Percentiles rank a stretch among this genome's conserved stretches.
Evolutionary conservation across 2,329 filamentous ascomycete genomes (phyloP).

Genomic region (Aspergillus hortae): DNA sequence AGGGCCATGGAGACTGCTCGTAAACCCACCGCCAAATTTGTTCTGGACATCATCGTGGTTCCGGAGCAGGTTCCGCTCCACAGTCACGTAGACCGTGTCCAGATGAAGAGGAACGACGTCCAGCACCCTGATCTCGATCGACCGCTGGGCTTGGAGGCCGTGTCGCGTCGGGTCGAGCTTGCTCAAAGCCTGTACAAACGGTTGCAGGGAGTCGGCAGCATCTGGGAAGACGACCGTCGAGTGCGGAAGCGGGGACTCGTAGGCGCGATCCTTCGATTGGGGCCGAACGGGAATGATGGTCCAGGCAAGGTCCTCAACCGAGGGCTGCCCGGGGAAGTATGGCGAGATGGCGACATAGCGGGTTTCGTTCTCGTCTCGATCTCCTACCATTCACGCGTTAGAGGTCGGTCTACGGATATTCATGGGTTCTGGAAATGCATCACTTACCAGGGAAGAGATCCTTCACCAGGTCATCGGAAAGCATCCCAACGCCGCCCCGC

Average conservation of each 20-base stretch:
- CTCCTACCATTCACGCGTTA: slow-evolving; percentile 4
- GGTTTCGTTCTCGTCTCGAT: slow-evolving; percentile 27
- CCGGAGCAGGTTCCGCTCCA: slow-evolving; percentile 76
- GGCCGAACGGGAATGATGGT: slow-evolving; percentile 74
- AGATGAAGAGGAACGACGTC: slow-evolving; percentile 76
- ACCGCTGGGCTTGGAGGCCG: slow-evolving; percentile 66
- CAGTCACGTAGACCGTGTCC: slow-evolving; percentile 80
- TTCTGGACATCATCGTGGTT: slow-evolving; percentile 79
- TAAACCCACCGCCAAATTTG: slow-evolving; percentile 69
- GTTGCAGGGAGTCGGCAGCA: slow-evolving; percentile 72
- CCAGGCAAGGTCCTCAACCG: slow-evolving; percentile 67
- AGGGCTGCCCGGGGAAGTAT: slow-evolving; percentile 37
- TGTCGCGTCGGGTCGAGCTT: slow-evolving; percentile 72
- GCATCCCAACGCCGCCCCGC: slow-evolving; percentile 76
- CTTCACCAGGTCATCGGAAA: slow-evolving; percentile 80
- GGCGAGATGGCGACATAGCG: slow-evolving; percentile 47
- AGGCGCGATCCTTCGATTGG: slow-evolving; percentile 40
- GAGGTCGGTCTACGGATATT: background rate
- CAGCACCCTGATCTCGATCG: slow-evolving; percentile 79
- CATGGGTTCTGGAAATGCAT: slow-evolving; percentile 4
- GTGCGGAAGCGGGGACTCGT: slow-evolving; percentile 62
- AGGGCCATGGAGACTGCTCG: slow-evolving; percentile 25
- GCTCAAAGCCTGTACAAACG: slow-evolving; percentile 70
- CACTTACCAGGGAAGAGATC: slow-evolving; percentile 68
- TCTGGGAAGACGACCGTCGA: slow-evolving; percentile 74